A percentile compares a stretch with the other conserved stretches of the same genome.
Conservation (phyloP, 2,329 filamentous ascomycete genomes). For the Colletotrichum aenigma region DNA sequence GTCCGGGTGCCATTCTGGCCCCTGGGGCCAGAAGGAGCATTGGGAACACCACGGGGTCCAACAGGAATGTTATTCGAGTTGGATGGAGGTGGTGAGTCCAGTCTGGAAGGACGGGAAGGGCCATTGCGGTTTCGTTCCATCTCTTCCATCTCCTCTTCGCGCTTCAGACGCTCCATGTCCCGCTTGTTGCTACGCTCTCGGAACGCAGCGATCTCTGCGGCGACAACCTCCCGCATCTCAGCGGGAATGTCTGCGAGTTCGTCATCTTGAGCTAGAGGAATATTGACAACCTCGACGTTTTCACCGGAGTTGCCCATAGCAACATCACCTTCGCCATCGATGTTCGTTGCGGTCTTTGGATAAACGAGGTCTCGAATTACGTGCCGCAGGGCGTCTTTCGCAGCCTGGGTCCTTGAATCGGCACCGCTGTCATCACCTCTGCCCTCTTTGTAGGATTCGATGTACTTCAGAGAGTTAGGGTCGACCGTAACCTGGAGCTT, state of each 20-base stretch:
- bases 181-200: slow-evolving; percentile 87
- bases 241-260: slow-evolving; percentile 94
- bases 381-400: slow-evolving; percentile 69
- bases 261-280: slow-evolving; percentile 86
- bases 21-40: slow-evolving; percentile 72
- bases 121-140: slow-evolving; percentile 77
- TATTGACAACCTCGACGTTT: slow-evolving; percentile 85
- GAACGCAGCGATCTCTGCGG: slow-evolving; percentile 92
- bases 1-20: slow-evolving; percentile 68
- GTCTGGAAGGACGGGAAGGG: slow-evolving; percentile 64
- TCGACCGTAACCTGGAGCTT: slow-evolving; percentile 79
- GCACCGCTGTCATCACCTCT: slow-evolving; percentile 66
- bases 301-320: slow-evolving; percentile 73
- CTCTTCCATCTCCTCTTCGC: slow-evolving; percentile 92
- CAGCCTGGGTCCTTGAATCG: slow-evolving; percentile 72
- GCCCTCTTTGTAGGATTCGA: slow-evolving; percentile 78
- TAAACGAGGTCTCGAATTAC: slow-evolving; percentile 76
- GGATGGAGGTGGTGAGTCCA: slow-evolving; percentile 73
- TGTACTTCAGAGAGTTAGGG: slow-evolving; percentile 79
- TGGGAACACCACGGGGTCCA: slow-evolving; percentile 73
- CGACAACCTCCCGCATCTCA: slow-evolving; percentile 94
- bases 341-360: slow-evolving; percentile 53
- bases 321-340: slow-evolving; percentile 70
- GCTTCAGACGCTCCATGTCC: slow-evolving; percentile 83
- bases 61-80: slow-evolving; percentile 75